Evolutionary conservation across 441 rosid genomes (phyloP).

Genomic region (Euphorbia celastroides): DNA sequence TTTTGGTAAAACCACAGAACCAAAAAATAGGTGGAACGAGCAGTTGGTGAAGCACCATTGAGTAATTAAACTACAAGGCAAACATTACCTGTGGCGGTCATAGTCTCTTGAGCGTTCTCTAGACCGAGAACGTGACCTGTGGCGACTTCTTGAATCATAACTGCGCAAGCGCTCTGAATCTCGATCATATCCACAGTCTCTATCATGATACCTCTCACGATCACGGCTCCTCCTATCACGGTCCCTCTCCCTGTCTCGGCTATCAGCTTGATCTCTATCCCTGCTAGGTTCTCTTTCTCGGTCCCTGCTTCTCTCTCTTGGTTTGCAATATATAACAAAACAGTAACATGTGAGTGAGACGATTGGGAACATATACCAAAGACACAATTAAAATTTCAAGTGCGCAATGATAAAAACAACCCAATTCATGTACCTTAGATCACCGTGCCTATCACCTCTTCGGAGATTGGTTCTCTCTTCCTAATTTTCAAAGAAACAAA

Average conservation of each 20-base stretch:
- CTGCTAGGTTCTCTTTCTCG: conserved; percentile 59
- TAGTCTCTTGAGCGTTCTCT: conserved; percentile 74
- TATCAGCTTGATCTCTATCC: conserved; percentile 63
- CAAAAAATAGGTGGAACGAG: background rate
- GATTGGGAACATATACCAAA: background rate
- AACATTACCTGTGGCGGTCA: conserved; percentile 77
- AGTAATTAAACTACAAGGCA: background rate
- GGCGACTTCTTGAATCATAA: conserved; percentile 80
- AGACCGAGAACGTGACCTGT: conserved; percentile 82
- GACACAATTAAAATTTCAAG: background rate
- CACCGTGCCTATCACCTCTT: conserved; percentile 58
- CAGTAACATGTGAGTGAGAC: background rate
- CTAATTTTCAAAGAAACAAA: conserved; percentile 36
- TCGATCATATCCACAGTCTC: conserved; percentile 57
- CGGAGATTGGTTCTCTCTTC: conserved; percentile 79
- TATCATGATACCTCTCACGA: conserved; percentile 72
- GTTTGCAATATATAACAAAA: conserved; percentile 32
- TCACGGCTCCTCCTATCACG: conserved; percentile 80
- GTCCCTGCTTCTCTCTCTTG: conserved; percentile 70
- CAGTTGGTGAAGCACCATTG: background rate
- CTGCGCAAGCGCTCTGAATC: conserved; percentile 61
- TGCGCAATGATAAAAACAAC: background rate
- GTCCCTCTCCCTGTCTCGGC: conserved; percentile 75
- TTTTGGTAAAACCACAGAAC: background rate
- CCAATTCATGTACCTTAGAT: conserved; percentile 36